phyloP scores from a whole-genome alignment of 768 basidiomycete species.

The Lactarius psammicola region DNA sequence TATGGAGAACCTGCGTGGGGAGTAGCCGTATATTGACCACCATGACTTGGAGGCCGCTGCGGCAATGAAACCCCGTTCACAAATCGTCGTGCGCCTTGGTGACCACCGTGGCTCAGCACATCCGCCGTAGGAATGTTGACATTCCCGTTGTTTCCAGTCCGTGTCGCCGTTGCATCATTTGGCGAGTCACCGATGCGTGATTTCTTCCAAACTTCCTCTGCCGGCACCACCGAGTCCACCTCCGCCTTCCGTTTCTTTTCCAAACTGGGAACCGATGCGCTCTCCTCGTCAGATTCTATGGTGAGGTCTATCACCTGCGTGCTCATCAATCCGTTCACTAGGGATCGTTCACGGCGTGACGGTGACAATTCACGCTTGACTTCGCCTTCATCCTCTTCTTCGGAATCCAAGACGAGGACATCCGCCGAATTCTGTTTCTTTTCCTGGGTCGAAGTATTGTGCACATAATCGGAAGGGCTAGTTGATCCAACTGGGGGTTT shows the following conservation, averaged over 20 bases:
- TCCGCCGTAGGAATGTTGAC: slow-evolving; percentile 24
- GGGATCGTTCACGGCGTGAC: slow-evolving; percentile 41
- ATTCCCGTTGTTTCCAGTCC: slow-evolving; percentile 23
- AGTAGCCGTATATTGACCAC: slow-evolving; percentile 12
- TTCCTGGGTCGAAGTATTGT: slow-evolving; percentile 23
- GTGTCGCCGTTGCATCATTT: slow-evolving; percentile 24
- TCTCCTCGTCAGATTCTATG: slow-evolving; percentile 75
- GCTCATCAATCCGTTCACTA: slow-evolving; percentile 19
- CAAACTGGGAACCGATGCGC: slow-evolving; percentile 35
- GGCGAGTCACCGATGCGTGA: slow-evolving; percentile 39
- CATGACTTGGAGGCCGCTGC: slow-evolving; percentile 14
- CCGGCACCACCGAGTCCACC: slow-evolving; percentile 49
- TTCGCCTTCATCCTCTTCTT: slow-evolving; percentile 68
- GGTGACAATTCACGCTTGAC: slow-evolving; percentile 77
- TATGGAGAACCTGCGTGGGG: slow-evolving; percentile 11
- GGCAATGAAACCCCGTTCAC: slow-evolving; percentile 24
- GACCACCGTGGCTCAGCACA: slow-evolving; percentile 19
- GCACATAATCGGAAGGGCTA: slow-evolving; percentile 2
- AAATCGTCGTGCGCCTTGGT: slow-evolving; percentile 26
- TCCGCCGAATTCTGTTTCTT: slow-evolving; percentile 48
- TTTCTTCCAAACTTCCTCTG: slow-evolving; percentile 78
- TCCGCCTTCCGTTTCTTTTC: slow-evolving; percentile 64
- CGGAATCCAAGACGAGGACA: slow-evolving; percentile 65
- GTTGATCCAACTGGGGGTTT: neutral
- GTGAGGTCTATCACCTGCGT: slow-evolving; percentile 79